These are phyloP conservation scores for Verticillium zaregamsianum DNA, from an alignment of 2,329 filamentous ascomycete genomes.

Conservation along the genomic window DNA sequence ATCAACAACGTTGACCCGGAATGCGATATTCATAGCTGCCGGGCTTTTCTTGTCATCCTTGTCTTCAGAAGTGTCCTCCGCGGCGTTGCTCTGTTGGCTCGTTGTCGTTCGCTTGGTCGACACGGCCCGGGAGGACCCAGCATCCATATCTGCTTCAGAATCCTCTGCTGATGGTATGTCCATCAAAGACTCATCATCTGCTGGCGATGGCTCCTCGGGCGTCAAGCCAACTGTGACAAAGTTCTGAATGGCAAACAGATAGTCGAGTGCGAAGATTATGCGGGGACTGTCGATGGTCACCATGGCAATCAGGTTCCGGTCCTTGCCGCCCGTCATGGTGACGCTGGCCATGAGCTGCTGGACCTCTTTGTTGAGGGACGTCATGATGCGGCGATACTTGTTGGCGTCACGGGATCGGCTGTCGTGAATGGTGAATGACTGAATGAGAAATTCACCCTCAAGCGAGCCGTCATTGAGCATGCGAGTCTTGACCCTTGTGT, in stretches of 20 bases:
- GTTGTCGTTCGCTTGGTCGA: constrained; percentile 14
- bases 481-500: constrained; percentile 84
- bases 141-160: constrained; percentile 38
- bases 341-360: constrained; percentile 98
- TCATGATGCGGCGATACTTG: constrained; percentile 98
- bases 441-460: constrained; percentile 88
- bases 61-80: constrained; percentile 1
- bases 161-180: constrained; percentile 48
- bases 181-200: constrained; percentile 47
- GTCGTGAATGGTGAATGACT: constrained; percentile 92
- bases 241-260: constrained; percentile 82
- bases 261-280: constrained; percentile 93
- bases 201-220: constrained; percentile 53
- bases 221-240: constrained; percentile 74
- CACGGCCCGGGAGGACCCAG: constrained; percentile 43
- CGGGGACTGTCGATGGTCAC: constrained; percentile 92
- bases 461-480: constrained; percentile 90
- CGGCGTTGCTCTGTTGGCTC: constrained; percentile 9
- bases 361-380: constrained; percentile 87
- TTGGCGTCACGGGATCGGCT: constrained; percentile 85
- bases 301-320: constrained; percentile 81
- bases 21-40: constrained; percentile 68
- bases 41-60: constrained; percentile 16
- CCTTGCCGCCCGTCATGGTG: constrained; percentile 81
- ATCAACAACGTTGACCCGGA: constrained; percentile 90